phyloP scores from a whole-genome alignment of 768 basidiomycete species.

The Artomyces pyxidatus region DNA sequence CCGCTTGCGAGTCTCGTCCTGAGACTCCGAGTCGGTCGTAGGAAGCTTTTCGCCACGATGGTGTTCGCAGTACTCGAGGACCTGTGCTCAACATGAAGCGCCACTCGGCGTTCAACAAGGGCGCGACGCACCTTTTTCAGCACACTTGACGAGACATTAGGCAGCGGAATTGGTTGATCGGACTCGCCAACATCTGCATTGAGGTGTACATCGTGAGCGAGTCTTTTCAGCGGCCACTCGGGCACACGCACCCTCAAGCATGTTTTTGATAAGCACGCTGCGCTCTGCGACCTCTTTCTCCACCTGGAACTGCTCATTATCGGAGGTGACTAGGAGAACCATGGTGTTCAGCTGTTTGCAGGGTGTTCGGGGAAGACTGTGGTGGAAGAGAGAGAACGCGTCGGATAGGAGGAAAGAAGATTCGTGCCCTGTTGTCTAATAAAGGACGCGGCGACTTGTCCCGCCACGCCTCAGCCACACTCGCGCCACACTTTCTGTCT shows the following conservation, averaged over 20 bases:
- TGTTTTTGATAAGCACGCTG: slow-evolving; percentile 96
- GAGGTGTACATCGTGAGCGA: slow-evolving; percentile 4
- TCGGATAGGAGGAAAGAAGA: neutral
- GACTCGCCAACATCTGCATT: slow-evolving; percentile 91
- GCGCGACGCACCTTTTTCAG: slow-evolving; percentile 71
- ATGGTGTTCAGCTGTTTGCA: slow-evolving; percentile 32
- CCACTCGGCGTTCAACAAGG: neutral
- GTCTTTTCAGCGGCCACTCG: neutral
- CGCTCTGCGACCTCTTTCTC: slow-evolving; percentile 95
- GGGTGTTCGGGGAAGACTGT: slow-evolving; percentile 11
- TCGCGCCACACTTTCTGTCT: neutral
- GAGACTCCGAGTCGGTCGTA: slow-evolving; percentile 66
- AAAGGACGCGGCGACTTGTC: neutral
- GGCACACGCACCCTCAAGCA: slow-evolving; percentile 85
- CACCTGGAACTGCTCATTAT: slow-evolving; percentile 89
- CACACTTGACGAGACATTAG: slow-evolving; percentile 89
- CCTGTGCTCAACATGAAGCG: slow-evolving; percentile 37
- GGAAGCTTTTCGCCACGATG: slow-evolving; percentile 97
- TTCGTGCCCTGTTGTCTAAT: neutral
- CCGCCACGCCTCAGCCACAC: neutral
- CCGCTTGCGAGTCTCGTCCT: slow-evolving; percentile 93
- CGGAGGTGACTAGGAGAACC: slow-evolving; percentile 88
- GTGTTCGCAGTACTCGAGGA: slow-evolving; percentile 98
- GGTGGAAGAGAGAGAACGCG: slow-evolving; percentile 11
- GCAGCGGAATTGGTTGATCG: slow-evolving; percentile 89